A percentile compares a stretch with the other conserved stretches of the same genome.
Evolutionary conservation across 495 filamentous ascomycete genomes (phyloP).

Genomic region (Penicillium canescens): DNA sequence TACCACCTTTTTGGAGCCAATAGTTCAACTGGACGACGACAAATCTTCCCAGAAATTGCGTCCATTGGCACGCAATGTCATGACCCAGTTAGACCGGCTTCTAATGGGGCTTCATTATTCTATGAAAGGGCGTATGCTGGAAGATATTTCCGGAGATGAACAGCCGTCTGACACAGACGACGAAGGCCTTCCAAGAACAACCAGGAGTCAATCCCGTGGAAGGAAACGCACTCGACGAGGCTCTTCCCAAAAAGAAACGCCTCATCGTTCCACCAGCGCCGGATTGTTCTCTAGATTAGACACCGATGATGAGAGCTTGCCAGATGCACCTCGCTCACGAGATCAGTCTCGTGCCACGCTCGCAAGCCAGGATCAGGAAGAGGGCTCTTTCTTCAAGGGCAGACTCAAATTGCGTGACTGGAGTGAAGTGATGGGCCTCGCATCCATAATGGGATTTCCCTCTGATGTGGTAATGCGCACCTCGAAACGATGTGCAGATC

Average conservation of each 20-base stretch:
- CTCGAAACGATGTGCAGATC: conserved; percentile 64
- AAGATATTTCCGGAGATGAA: conserved; percentile 25
- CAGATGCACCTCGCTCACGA: conserved; percentile 17
- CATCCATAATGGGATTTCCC: conserved; percentile 67
- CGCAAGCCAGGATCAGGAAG: neutral
- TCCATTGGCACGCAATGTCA: conserved; percentile 63
- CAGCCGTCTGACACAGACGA: conserved; percentile 18
- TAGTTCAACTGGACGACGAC: conserved; percentile 62
- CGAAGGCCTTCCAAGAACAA: neutral
- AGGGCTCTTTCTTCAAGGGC: neutral
- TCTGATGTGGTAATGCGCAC: conserved; percentile 61
- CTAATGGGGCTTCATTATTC: conserved; percentile 66
- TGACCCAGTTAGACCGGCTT: conserved; percentile 64
- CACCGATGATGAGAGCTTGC: conserved; percentile 7
- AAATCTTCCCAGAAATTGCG: conserved; percentile 57
- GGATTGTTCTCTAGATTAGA: conserved; percentile 2
- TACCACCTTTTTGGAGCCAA: conserved; percentile 34
- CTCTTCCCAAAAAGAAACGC: conserved; percentile 1
- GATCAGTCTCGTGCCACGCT: conserved; percentile 13
- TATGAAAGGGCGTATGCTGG: conserved; percentile 43
- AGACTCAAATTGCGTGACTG: conserved; percentile 65
- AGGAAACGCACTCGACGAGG: conserved; percentile 26
- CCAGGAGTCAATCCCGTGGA: conserved; percentile 28
- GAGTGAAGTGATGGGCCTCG: conserved; percentile 76
- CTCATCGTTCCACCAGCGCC: conserved; percentile 11